Evolutionary conservation across 2,329 filamentous ascomycete genomes (phyloP), one percentile per base, ranked within the genome.

Genomic region (Apiospora malaysiana): DNA sequence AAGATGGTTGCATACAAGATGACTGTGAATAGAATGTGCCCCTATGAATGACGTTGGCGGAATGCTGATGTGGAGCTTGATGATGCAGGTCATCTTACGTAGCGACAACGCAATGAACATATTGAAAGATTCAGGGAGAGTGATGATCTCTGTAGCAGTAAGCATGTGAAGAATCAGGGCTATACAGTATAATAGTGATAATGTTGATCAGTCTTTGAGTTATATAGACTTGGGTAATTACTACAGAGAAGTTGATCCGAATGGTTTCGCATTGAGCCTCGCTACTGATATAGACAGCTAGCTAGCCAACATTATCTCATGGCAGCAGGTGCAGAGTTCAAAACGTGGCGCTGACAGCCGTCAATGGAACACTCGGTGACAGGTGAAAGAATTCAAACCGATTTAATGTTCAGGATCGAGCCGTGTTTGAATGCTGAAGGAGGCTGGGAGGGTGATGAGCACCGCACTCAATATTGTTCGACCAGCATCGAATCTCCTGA

Each of bases 391-490:
- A 63, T 63, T 63, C 32, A 63, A 63, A 63, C 3, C 6, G 27
- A 9, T n/a, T 63, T 63, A 63, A 23, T 63, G 27, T 63, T 63
- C 18, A 63, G 56, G 32, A 63, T 63, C 56, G 56, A 63, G 56
- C 56, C 56, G 56, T 40, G 32, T 40, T 40, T 6, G 32, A 23
- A 40, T n/a, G 56, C 56, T 4, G 18, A 21, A 37, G 56, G 56
- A 63, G 56, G 56, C 56, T 63, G 56, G 56, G 32, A 63, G 9
- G n/a, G 18, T 40, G 51, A 59, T 16, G 27, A 21, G 27, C 51
- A 27, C 51, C 23, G 18, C 51, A 8, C 1, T 59, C 16, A 59
- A 59, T 4, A 37, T 18, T 27, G 6, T 16, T 21, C 8, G 25
- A 4, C 56, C 18, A 9, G 51, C 27, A n/a, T n/a, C 8, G 1